phyloP scores from a whole-genome alignment of 441 rosid species.

The Mallotus repandus region DNA sequence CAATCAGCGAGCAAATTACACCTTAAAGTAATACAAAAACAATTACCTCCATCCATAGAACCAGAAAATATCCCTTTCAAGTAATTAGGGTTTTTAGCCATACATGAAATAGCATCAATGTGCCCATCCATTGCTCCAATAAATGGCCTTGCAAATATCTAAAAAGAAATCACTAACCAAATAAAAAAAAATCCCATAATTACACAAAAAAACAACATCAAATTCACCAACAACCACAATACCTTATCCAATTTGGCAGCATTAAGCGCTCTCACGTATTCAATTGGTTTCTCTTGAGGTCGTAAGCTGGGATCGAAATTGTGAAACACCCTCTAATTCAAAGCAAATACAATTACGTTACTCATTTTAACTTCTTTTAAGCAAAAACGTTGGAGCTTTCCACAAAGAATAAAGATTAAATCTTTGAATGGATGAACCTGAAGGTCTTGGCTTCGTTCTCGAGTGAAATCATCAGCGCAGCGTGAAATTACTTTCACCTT shows the following conservation, averaged over 20 bases:
- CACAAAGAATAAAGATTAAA: background rate
- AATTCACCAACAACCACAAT: background rate
- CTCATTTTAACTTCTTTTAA: background rate
- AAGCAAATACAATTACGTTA: background rate
- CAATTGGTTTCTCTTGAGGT: slow-evolving; percentile 82
- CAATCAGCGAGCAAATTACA: too few relatives aligned
- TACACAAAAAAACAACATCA: too few relatives aligned
- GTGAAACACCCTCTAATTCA: slow-evolving; percentile 73
- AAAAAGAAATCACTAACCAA: background rate
- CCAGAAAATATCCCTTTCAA: slow-evolving; percentile 89
- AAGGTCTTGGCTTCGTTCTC: slow-evolving; percentile 93
- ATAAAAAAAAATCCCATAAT: background rate
- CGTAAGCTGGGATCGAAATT: slow-evolving; percentile 85
- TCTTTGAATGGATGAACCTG: slow-evolving; percentile 40
- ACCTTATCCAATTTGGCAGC: slow-evolving; percentile 97
- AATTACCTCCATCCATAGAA: slow-evolving; percentile 95
- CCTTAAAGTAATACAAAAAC: background rate
- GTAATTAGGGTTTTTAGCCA: slow-evolving; percentile 94
- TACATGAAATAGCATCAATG: slow-evolving; percentile 76
- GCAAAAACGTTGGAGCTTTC: background rate
- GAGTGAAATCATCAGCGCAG: slow-evolving; percentile 80
- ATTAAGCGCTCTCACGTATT: slow-evolving; percentile 82
- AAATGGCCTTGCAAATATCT: slow-evolving; percentile 94
- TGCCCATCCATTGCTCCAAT: slow-evolving; percentile 97
- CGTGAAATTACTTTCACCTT: slow-evolving; percentile 84